Conservation (phyloP, 2,329 filamentous ascomycete species). For the Plenodomus lindquistii region DNA sequence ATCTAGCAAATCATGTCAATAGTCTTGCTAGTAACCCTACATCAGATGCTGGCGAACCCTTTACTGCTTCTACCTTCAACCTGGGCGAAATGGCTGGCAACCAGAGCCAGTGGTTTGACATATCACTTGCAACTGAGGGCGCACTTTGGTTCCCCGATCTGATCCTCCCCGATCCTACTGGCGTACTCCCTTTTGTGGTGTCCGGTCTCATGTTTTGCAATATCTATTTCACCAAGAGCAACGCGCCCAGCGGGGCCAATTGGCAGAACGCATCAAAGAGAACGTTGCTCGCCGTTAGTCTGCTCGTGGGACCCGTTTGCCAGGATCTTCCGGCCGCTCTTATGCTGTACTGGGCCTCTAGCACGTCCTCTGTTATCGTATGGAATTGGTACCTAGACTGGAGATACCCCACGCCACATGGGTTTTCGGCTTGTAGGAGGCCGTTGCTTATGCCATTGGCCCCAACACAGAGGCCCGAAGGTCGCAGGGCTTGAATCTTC, state of each 20-base stretch:
- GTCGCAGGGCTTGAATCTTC: conserved; percentile 9
- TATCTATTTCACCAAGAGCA: conserved; percentile 40
- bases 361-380: conserved; percentile 38
- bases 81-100: background rate
- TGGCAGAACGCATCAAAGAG: conserved; percentile 26
- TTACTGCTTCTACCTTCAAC: background rate
- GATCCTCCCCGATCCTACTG: conserved; percentile 55
- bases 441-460: conserved; percentile 28
- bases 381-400: conserved; percentile 40
- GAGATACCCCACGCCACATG: conserved; percentile 30
- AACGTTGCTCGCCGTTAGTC: conserved; percentile 31
- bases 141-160: conserved; percentile 65
- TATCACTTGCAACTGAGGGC: conserved; percentile 59
- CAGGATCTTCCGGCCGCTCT: conserved; percentile 46
- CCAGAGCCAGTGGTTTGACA: conserved; percentile 47
- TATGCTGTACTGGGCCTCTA: conserved; percentile 48
- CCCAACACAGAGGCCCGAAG: conserved; percentile 1
- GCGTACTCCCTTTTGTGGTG: conserved; percentile 54
- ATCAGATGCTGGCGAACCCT: background rate
- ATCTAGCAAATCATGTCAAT: background rate
- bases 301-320: conserved; percentile 38
- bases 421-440: conserved; percentile 31
- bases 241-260: conserved; percentile 12
- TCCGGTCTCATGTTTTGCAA: conserved; percentile 55
- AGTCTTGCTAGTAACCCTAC: background rate